Evolutionary conservation across 495 filamentous ascomycete genomes (phyloP).

Genomic region (Mycothermus thermophilus): DNA sequence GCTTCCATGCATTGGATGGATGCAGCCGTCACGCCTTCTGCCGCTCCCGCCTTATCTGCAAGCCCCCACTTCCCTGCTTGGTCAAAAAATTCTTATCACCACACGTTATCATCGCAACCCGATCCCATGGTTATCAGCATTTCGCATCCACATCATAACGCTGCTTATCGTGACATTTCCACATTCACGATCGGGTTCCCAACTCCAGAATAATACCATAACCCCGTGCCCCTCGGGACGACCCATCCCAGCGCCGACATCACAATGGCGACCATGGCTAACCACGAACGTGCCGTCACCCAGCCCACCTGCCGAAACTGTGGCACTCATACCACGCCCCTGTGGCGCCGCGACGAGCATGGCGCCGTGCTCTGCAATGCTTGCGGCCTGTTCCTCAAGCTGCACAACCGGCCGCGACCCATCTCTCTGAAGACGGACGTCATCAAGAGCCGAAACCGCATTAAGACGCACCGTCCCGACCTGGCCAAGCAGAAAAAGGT

Average conservation of each 20-base stretch:
- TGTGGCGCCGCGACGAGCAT: constrained; percentile 93
- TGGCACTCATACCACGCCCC: constrained; percentile 81
- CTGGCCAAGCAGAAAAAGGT: constrained; percentile 86
- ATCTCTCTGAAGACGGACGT: constrained; percentile 98
- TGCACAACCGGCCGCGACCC: constrained; percentile 83
- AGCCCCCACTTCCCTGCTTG: constrained; percentile 8
- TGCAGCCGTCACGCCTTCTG: no score
- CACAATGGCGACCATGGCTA: constrained; percentile 30
- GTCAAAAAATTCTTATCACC: constrained; percentile 29
- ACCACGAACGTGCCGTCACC: constrained; percentile 45
- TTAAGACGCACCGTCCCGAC: constrained; percentile 68
- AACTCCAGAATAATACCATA: no score
- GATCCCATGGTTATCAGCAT: constrained; percentile 10
- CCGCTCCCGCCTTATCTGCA: constrained; percentile 3
- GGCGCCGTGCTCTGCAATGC: constrained; percentile 99
- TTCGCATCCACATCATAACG: no score
- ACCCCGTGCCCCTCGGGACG: not conserved
- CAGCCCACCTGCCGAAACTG: constrained; percentile 98
- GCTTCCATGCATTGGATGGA: no score
- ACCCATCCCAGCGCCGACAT: constrained; percentile 5
- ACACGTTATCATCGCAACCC: constrained; percentile 14
- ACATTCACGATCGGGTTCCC: no score
- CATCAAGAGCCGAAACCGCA: constrained; percentile 97
- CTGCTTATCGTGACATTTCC: constrained; percentile 2
- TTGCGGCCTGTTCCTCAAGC: constrained; percentile 91